A percentile compares a stretch with the other conserved stretches of the same genome.
These are phyloP conservation scores for Hebeloma cylindrosporum DNA, from an alignment of 768 basidiomycete species.

Conservation along the genomic window DNA sequence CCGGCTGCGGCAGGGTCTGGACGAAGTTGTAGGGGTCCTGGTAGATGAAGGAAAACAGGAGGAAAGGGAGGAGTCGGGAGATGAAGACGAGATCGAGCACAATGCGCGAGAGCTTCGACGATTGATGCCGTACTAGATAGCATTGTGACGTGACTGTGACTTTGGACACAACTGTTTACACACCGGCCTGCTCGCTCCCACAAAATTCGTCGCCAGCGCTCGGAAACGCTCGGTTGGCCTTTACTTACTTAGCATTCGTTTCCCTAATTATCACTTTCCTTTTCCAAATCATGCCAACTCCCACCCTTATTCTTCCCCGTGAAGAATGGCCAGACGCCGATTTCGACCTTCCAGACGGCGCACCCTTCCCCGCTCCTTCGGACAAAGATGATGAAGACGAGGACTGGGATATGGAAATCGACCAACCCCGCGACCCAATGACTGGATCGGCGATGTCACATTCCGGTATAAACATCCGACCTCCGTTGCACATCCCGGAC, in stretches of 20 bases:
- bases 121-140: conserved; percentile 58
- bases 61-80: conserved; percentile 27
- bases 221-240: conserved; percentile 12
- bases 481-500: conserved; percentile 50
- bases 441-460: conserved; percentile 39
- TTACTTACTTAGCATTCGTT: conserved; percentile 5
- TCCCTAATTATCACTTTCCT: neutral
- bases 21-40: too few relatives aligned
- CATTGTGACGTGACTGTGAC: conserved; percentile 23
- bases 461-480: conserved; percentile 62
- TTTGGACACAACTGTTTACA: conserved; percentile 25
- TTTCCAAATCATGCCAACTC: conserved; percentile 30
- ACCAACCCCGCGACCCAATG: conserved; percentile 40
- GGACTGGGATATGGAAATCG: conserved; percentile 83
- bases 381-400: conserved; percentile 68
- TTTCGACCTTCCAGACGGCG: conserved; percentile 81
- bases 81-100: conserved; percentile 28
- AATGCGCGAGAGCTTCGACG: conserved; percentile 56
- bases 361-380: conserved; percentile 59
- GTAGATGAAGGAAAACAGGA: conserved; percentile 40
- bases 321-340: conserved; percentile 90
- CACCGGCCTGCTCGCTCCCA: conserved; percentile 16
- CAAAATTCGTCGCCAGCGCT: conserved; percentile 14
- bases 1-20: conserved; percentile 60
- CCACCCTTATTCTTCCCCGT: conserved; percentile 48